A percentile compares a stretch with the other conserved stretches of the same genome.
phyloP scores from a whole-genome alignment of 345 rosid genomes.

The Acer negundo region DNA sequence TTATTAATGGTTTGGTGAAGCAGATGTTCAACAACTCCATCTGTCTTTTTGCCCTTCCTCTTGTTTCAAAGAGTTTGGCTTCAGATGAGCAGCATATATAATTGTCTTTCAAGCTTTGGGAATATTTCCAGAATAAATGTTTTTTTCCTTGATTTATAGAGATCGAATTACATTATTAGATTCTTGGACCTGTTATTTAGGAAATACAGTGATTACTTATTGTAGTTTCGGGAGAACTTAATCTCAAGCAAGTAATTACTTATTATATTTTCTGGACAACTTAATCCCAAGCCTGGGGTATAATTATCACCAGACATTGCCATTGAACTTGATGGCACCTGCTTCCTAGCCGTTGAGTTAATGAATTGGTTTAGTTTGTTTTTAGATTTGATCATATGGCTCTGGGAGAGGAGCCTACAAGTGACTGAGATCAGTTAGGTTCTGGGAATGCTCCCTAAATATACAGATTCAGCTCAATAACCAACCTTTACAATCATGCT shows the following conservation, averaged over 20 bases:
- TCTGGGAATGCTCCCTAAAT: not conserved
- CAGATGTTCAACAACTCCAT: too few relatives aligned
- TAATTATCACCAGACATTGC: not conserved
- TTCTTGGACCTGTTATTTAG: not conserved
- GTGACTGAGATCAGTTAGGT: not conserved
- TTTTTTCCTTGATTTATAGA: too few relatives aligned
- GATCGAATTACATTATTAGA: not conserved
- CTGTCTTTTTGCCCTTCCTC: too few relatives aligned
- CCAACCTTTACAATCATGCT: not conserved
- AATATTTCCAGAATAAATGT: too few relatives aligned
- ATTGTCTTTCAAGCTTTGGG: too few relatives aligned
- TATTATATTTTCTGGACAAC: not conserved
- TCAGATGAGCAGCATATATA: too few relatives aligned
- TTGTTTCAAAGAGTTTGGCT: too few relatives aligned
- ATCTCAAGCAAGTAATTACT: not conserved
- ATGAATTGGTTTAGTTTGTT: not conserved
- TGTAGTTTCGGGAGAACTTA: not conserved
- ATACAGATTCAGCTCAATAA: not conserved
- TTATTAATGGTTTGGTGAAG: too few relatives aligned
- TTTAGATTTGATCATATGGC: too few relatives aligned
- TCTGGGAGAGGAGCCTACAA: not conserved
- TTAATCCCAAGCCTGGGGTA: not conserved
- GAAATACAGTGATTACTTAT: not conserved
- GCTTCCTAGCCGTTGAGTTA: not conserved
- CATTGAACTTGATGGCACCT: not conserved